phyloP scores from a whole-genome alignment of 2,329 filamentous ascomycete genomes.

The Alternaria arbusti region DNA sequence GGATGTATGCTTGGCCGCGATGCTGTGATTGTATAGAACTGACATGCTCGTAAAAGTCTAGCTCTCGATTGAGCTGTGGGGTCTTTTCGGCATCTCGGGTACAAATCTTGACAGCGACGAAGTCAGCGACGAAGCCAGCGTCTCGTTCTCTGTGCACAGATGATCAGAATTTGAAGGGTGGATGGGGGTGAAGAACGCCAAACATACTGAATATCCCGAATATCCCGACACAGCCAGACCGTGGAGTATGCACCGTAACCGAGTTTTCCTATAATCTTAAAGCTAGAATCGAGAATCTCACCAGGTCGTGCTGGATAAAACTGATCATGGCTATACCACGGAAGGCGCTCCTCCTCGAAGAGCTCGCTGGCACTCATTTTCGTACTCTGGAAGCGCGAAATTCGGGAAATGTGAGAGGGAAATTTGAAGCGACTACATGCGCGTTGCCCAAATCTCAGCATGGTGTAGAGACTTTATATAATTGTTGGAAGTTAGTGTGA shows the following conservation, averaged over 20 bases:
- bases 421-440: slow-evolving; percentile 30
- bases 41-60: slow-evolving; percentile 33
- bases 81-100: slow-evolving; percentile 23
- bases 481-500: slow-evolving; percentile 23
- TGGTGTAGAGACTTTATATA: slow-evolving; percentile 25
- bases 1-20: slow-evolving; percentile 28
- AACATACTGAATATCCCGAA: slow-evolving; percentile 29
- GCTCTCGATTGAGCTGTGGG: slow-evolving; percentile 23
- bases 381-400: slow-evolving; percentile 28
- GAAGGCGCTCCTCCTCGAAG: slow-evolving; percentile 28
- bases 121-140: slow-evolving; percentile 24
- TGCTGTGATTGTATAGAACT: slow-evolving; percentile 32
- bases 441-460: slow-evolving; percentile 27
- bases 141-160: slow-evolving; percentile 23
- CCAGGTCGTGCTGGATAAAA: slow-evolving; percentile 33
- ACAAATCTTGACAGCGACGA: slow-evolving; percentile 28
- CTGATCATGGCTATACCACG: slow-evolving; percentile 26
- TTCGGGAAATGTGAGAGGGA: slow-evolving; percentile 23
- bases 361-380: slow-evolving; percentile 26
- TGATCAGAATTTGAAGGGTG: slow-evolving; percentile 24
- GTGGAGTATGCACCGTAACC: slow-evolving; percentile 35
- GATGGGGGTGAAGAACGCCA: slow-evolving; percentile 22
- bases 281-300: slow-evolving; percentile 29
- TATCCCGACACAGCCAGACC: slow-evolving; percentile 36
- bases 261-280: slow-evolving; percentile 34